These are phyloP conservation scores for Chlorella sp. DNA, from an alignment of 139 green algal species.

Conservation along the genomic window DNA sequence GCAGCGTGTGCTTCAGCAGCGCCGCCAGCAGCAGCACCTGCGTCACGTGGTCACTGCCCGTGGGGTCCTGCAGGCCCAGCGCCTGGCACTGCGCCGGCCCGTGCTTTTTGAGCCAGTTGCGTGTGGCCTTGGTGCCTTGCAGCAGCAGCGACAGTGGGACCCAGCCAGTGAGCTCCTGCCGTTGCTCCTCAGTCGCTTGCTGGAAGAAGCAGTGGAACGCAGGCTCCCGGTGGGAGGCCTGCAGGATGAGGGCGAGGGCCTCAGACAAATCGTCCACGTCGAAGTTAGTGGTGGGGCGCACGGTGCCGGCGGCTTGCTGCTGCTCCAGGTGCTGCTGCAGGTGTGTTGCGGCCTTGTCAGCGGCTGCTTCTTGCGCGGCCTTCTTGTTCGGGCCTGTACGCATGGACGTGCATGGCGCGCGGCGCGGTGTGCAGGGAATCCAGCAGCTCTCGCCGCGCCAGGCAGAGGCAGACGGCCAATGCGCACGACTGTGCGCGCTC, in stretches of 20 bases:
- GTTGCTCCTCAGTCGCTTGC: no score
- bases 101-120: background rate
- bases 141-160: background rate
- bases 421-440: no score
- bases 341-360: background rate
- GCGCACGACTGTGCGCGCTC: no score
- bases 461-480: no score
- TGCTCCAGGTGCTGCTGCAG: no score
- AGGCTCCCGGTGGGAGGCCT: background rate
- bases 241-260: background rate
- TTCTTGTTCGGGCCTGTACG: background rate
- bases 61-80: background rate
- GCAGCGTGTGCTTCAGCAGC: background rate
- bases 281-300: no score
- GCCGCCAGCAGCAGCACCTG: background rate
- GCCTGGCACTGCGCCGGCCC: no score
- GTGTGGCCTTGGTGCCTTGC: background rate
- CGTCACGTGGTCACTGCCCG: background rate
- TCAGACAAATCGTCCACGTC: no score
- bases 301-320: no score
- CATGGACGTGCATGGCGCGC: no score
- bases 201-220: background rate
- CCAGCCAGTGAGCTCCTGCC: conserved; percentile 2
- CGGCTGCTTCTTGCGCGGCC: background rate
- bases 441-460: no score